Evolutionary conservation across 495 filamentous ascomycete genomes (phyloP).

Genomic region (Lichenothelia convexa): DNA sequence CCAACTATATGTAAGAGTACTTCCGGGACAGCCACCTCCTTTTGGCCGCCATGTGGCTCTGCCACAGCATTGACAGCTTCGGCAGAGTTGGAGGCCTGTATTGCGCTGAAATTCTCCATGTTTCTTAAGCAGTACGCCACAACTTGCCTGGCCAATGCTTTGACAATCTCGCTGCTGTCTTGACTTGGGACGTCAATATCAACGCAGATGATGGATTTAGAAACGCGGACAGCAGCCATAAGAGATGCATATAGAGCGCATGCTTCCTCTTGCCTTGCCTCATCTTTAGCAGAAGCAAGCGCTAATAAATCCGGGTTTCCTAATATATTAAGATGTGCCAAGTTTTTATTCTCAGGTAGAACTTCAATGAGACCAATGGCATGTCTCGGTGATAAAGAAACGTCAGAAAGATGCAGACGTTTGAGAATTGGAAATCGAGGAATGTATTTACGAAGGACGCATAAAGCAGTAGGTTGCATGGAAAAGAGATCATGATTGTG

Average conservation of each 20-base stretch:
- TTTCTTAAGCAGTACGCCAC: constrained; percentile 87
- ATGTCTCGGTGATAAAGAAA: constrained; percentile 70
- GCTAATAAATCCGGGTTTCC: constrained; percentile 58
- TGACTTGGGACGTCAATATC: constrained; percentile 75
- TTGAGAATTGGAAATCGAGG: constrained; percentile 66
- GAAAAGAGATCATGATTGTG: constrained; percentile 74
- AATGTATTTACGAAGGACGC: constrained; percentile 61
- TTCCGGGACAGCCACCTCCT: constrained; percentile 36
- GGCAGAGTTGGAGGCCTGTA: constrained; percentile 20
- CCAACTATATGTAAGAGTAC: constrained; percentile 51
- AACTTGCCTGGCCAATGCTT: constrained; percentile 80
- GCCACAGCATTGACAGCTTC: constrained; percentile 25
- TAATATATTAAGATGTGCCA: constrained; percentile 76
- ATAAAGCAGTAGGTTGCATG: constrained; percentile 52
- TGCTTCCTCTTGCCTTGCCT: constrained; percentile 71
- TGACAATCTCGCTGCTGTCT: constrained; percentile 72
- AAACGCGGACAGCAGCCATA: constrained; percentile 73
- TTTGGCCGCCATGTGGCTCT: constrained; percentile 22
- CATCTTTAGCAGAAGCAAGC: constrained; percentile 48
- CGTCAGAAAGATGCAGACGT: constrained; percentile 73
- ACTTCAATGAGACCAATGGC: constrained; percentile 79
- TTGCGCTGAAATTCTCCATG: constrained; percentile 45
- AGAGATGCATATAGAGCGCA: constrained; percentile 86
- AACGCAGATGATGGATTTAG: constrained; percentile 64
- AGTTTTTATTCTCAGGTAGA: constrained; percentile 59